Percentiles rank a stretch among this genome's conserved stretches.
These are phyloP conservation scores for Mitragyna speciosa DNA, from an alignment of 257 asterid species.

Conservation along the genomic window DNA sequence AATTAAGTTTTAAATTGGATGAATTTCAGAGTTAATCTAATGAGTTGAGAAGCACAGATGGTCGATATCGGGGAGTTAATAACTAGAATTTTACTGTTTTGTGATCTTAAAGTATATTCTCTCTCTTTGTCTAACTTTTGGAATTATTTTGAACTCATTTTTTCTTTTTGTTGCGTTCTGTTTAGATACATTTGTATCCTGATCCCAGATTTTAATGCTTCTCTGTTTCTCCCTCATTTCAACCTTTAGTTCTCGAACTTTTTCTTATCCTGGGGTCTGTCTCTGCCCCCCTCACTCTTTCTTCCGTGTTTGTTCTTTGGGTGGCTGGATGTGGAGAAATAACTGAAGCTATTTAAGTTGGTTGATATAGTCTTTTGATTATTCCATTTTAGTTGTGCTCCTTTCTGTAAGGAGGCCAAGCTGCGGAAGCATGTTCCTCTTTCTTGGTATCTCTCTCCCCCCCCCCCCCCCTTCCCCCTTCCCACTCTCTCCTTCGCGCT, in stretches of 20 bases:
- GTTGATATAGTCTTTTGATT: not conserved
- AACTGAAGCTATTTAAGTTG: not conserved
- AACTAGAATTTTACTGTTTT: not conserved
- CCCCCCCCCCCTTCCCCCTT: not conserved
- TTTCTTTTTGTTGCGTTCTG: not conserved
- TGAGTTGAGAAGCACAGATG: not conserved
- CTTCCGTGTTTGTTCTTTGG: not conserved
- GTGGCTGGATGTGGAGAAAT: not conserved
- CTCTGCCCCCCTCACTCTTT: not conserved
- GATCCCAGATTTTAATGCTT: not conserved
- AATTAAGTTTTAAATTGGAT: not conserved
- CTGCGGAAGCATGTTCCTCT: slow-evolving; percentile 4
- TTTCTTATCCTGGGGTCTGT: not conserved
- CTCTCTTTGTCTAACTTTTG: not conserved
- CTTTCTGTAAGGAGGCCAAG: not conserved
- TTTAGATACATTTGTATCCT: not conserved
- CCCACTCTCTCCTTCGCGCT: too few species aligned
- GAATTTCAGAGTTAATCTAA: not conserved
- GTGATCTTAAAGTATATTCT: not conserved
- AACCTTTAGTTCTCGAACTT: not conserved
- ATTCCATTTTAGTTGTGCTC: not conserved
- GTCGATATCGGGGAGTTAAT: not conserved
- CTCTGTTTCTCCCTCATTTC: not conserved
- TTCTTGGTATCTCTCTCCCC: not conserved
- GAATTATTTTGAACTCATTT: not conserved